phyloP scores from a whole-genome alignment of 2,329 filamentous ascomycete genomes.

The Pseudogymnoascus sp. region DNA sequence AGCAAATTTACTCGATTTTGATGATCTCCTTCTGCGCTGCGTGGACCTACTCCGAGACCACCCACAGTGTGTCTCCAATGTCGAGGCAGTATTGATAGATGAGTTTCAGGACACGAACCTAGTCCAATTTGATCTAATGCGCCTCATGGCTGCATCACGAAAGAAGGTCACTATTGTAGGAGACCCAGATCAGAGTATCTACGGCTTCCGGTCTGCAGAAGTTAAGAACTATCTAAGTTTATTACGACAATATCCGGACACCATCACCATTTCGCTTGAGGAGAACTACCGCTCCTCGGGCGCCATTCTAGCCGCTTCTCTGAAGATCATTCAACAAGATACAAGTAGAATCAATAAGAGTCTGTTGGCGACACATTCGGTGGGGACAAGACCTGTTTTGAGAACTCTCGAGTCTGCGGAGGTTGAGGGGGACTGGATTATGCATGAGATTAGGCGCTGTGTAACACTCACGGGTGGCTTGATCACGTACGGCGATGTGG shows the following conservation, averaged over 20 bases:
- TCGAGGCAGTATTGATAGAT: constrained; percentile 87
- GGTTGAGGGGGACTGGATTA: constrained; percentile 80
- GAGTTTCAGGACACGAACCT: constrained; percentile 97
- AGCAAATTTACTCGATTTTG: constrained; percentile 85
- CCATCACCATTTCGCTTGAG: constrained; percentile 74
- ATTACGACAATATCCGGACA: constrained; percentile 65
- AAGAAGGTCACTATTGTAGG: constrained; percentile 88
- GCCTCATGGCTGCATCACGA: constrained; percentile 63
- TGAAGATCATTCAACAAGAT: constrained; percentile 88
- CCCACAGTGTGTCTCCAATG: constrained; percentile 76
- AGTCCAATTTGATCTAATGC: constrained; percentile 92
- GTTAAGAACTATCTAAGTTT: constrained; percentile 78
- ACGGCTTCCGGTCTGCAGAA: constrained; percentile 89
- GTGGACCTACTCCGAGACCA: constrained; percentile 65
- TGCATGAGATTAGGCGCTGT: constrained; percentile 68
- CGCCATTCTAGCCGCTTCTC: constrained; percentile 69
- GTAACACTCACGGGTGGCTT: constrained; percentile 64
- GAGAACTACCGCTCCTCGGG: constrained; percentile 93
- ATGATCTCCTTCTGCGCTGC: constrained; percentile 80
- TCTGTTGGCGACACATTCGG: constrained; percentile 69
- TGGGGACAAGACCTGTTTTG: constrained; percentile 72
- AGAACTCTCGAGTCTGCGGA: constrained; percentile 61
- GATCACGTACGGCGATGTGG: constrained; percentile 67
- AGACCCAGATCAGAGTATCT: constrained; percentile 96
- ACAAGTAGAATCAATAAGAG: constrained; percentile 68